These are phyloP conservation scores for Cetradonia linearis DNA, from an alignment of 495 filamentous ascomycete genomes.

Conservation along the genomic window DNA sequence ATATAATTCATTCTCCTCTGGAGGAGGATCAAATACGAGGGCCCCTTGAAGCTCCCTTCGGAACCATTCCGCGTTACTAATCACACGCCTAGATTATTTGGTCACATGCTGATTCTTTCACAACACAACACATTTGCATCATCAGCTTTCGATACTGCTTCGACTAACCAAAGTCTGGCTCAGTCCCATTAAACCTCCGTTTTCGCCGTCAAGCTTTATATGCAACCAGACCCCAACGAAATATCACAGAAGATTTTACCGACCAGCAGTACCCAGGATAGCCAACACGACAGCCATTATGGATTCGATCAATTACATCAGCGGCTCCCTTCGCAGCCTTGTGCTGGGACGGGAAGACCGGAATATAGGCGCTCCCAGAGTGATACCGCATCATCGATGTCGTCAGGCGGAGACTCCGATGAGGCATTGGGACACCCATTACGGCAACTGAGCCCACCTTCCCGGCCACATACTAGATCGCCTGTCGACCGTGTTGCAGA, in stretches of 20 bases:
- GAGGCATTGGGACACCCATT: slow-evolving; percentile 27
- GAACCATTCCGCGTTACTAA: not conserved
- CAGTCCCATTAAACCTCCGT: slow-evolving; percentile 47
- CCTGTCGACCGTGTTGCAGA: slow-evolving; percentile 55
- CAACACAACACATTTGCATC: not conserved
- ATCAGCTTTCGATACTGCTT: not conserved
- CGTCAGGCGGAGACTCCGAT: slow-evolving; percentile 29
- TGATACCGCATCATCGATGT: slow-evolving; percentile 15
- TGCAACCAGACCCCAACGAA: slow-evolving; percentile 72
- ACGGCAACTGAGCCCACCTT: slow-evolving; percentile 29
- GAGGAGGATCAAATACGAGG: too few relatives aligned
- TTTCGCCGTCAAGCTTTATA: slow-evolving; percentile 55
- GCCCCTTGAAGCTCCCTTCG: not conserved
- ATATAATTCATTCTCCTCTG: too few relatives aligned
- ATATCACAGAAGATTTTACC: slow-evolving; percentile 45
- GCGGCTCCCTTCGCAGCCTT: slow-evolving; percentile 27
- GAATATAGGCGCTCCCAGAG: slow-evolving; percentile 22
- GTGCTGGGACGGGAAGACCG: slow-evolving; percentile 20
- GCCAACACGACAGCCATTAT: slow-evolving; percentile 55
- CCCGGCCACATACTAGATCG: slow-evolving; percentile 30
- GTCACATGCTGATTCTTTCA: not conserved
- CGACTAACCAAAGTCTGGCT: slow-evolving; percentile 45
- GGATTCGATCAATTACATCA: slow-evolving; percentile 50
- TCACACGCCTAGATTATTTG: too few relatives aligned
- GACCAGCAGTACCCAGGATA: slow-evolving; percentile 35